phyloP scores from a whole-genome alignment of 129 eudicot species.

The Gnaphalium uliginosum region DNA sequence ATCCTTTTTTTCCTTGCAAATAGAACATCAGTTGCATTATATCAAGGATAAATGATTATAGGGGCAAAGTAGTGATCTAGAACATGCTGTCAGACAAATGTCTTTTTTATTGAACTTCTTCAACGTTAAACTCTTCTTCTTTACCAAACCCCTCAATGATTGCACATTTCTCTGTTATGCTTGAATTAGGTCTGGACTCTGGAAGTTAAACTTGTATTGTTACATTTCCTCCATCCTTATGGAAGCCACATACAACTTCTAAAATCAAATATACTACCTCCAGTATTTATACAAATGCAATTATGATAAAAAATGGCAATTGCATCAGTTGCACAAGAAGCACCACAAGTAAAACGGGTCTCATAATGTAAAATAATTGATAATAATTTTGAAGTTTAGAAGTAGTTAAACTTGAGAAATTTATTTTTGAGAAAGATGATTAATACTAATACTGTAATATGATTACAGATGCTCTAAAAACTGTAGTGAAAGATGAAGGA shows the following conservation, averaged over 20 bases:
- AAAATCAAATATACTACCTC: conserved; percentile 5
- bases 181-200: neutral
- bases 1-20: neutral
- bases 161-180: no score
- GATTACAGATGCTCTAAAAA: conserved; percentile 78
- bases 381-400: neutral
- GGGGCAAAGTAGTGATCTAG: neutral
- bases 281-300: neutral
- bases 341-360: conserved; percentile 1
- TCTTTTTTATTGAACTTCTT: neutral
- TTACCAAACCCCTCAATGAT: neutral
- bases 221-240: neutral
- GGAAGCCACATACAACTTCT: conserved; percentile 4
- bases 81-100: neutral
- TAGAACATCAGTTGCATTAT: neutral
- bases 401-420: neutral
- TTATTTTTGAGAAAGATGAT: neutral
- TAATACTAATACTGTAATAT: neutral
- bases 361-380: neutral
- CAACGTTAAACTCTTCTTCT: neutral
- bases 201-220: neutral
- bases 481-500: conserved; percentile 93
- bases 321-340: neutral
- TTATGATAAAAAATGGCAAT: neutral
- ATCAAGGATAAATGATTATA: neutral